Evolutionary conservation across 805 yeast genomes (phyloP).

Genomic region (Candida ficus): DNA sequence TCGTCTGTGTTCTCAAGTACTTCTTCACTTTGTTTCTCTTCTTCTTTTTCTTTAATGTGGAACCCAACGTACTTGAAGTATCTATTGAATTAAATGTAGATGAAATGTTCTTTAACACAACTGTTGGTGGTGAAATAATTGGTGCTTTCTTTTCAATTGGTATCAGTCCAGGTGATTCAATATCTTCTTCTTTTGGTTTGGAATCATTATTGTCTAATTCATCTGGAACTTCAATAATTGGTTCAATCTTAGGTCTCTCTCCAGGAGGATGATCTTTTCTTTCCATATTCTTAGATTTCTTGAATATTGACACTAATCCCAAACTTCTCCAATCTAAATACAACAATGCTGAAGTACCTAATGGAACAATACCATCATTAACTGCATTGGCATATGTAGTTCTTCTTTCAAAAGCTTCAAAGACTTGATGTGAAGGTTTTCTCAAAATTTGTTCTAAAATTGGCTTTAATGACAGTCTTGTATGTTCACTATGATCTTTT

Average conservation of each 20-base stretch:
- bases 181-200: not conserved
- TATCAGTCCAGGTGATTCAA: too few species aligned
- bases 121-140: not conserved
- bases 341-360: slow-evolving; percentile 81
- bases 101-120: not conserved
- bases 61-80: not conserved
- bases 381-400: slow-evolving; percentile 86
- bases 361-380: slow-evolving; percentile 94
- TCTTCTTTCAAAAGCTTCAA: slow-evolving; percentile 60
- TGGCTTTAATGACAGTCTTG: slow-evolving; percentile 41
- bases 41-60: slow-evolving; percentile 1
- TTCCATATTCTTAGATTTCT: not conserved
- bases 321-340: slow-evolving; percentile 83
- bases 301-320: slow-evolving; percentile 34
- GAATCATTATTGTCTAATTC: not conserved
- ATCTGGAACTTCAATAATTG: not conserved
- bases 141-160: too few species aligned
- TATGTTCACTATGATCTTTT: slow-evolving; percentile 4
- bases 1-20: slow-evolving; percentile 22
- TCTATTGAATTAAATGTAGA: not conserved
- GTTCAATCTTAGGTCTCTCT: not conserved
- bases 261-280: too few species aligned
- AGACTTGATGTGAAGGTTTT: slow-evolving; percentile 61
- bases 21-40: slow-evolving; percentile 15
- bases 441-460: slow-evolving; percentile 70